phyloP scores from a whole-genome alignment of 2,329 filamentous ascomycete genomes.

The Colletotrichum theobromicola region DNA sequence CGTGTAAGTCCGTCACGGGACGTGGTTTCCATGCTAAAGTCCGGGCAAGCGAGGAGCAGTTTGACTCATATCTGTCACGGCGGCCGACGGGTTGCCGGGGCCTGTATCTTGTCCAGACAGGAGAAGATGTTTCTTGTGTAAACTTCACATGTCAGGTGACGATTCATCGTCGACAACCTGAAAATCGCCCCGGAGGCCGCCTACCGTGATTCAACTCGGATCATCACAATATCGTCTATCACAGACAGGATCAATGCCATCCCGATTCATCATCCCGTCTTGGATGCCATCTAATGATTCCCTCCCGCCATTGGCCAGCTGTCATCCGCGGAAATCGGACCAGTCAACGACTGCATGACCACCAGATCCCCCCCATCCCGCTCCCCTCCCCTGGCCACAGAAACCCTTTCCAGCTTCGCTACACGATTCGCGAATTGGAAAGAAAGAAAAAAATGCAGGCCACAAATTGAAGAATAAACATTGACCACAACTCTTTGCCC shows the following conservation, averaged over 20 bases:
- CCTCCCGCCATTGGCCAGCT: not conserved
- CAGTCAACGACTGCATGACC: not conserved
- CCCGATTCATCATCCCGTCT: not conserved
- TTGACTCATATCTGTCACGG: not conserved
- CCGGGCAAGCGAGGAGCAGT: not conserved
- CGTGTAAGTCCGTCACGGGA: not conserved
- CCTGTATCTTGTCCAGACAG: not conserved
- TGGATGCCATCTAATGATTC: not conserved
- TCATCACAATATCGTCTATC: not conserved
- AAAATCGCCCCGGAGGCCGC: not conserved
- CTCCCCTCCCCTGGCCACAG: not conserved
- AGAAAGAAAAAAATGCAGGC: not conserved
- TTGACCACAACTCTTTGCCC: not conserved
- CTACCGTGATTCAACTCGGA: not conserved
- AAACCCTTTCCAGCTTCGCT: not conserved
- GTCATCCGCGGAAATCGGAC: not conserved
- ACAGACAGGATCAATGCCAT: not conserved
- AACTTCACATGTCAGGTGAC: not conserved
- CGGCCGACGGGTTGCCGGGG: not conserved
- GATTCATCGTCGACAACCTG: not conserved
- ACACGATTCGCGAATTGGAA: conserved; percentile 3
- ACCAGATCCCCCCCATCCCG: too few species aligned
- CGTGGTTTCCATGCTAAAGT: not conserved
- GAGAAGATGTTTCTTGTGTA: not conserved
- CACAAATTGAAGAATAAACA: not conserved